These are phyloP conservation scores for Kluyveromyces sp. DNA, from an alignment of 1,139 yeast species.

Conservation along the genomic window DNA sequence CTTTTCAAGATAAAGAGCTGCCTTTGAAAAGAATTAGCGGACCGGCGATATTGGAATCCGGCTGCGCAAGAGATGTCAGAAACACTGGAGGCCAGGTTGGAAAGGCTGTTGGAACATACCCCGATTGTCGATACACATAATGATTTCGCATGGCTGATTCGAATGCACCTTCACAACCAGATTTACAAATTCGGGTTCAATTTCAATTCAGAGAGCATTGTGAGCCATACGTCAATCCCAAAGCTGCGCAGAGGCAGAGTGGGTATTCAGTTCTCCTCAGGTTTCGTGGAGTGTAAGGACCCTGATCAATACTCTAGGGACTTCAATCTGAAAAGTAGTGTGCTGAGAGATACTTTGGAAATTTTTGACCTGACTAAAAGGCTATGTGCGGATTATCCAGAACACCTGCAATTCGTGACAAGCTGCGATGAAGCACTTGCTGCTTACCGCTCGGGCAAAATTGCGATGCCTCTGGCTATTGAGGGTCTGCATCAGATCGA, in stretches of 20 bases:
- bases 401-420: slow-evolving; percentile 36
- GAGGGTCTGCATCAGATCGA: slow-evolving; percentile 51
- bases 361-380: slow-evolving; percentile 47
- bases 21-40: too few relatives aligned
- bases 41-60: too few relatives aligned
- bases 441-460: slow-evolving; percentile 32
- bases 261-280: slow-evolving; percentile 44
- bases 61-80: too few relatives aligned
- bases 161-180: slow-evolving; percentile 41
- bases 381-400: slow-evolving; percentile 37
- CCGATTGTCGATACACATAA: slow-evolving; percentile 46
- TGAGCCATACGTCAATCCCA: slow-evolving; percentile 36
- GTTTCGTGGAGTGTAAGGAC: slow-evolving; percentile 41
- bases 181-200: slow-evolving; percentile 25
- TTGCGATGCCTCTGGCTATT: slow-evolving; percentile 44
- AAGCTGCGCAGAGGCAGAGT: slow-evolving; percentile 37
- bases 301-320: slow-evolving; percentile 36
- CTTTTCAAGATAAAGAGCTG: too few relatives aligned
- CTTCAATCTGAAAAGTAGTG: slow-evolving; percentile 37
- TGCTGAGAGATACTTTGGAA: slow-evolving; percentile 46
- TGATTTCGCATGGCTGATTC: slow-evolving; percentile 41
- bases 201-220: slow-evolving; percentile 32
- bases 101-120: slow-evolving; percentile 21
- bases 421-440: slow-evolving; percentile 37
- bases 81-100: slow-evolving; percentile 21